Evolutionary conservation across 2,329 filamentous ascomycete species (phyloP), one percentile per base, ranked within the genome.

Genomic region (Fusarium sacchari): DNA sequence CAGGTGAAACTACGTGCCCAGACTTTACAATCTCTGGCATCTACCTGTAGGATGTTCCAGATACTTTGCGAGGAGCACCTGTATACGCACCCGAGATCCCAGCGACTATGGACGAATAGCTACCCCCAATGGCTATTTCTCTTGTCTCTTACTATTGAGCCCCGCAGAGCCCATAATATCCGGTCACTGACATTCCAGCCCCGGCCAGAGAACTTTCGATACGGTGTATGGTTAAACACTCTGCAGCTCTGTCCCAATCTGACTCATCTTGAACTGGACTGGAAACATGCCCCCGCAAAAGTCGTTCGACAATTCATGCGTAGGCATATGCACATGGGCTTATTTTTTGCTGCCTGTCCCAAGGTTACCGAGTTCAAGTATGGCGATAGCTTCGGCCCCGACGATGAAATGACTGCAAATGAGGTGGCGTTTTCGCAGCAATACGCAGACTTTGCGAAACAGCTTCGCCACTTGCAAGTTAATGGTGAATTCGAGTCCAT

Each of bases 261-360:
- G 6, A 22, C 20, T 11, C 22, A 6, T 4, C 32, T 68, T 34
- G 30, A 10, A 34, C 22, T 32, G 22, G 11, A 3, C 20, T 50
- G 30, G 30, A 6, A 32, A 32, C 12, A n/a, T n/a, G n/a, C n/a
- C n/a, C n/a, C n/a, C n/a, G n/a, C n/a, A n/a, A n/a, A n/a, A n/a
- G n/a, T n/a, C n/a, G 39, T 40, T 40, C 20, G 39, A 14, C 7
- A 40, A 9, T 7, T 22, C 20, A n/a, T 40, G n/a, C n/a, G n/a
- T n/a, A n/a, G n/a, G 39, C 7, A 40, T 14, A 40, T 40, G 20
- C 7, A 40, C 20, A 40, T 40, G 39, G 39, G 39, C 39, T 22
- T 22, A 10, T 15, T 75, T 6, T 32, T 75, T 9, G 40, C 36
- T 22, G 60, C 65, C 11, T 65, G 71, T 26, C 60, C 73, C 8